Evolutionary conservation across 2,329 filamentous ascomycete genomes (phyloP), one percentile per base, ranked within the genome.

Genomic region (Aspergillus sojae): DNA sequence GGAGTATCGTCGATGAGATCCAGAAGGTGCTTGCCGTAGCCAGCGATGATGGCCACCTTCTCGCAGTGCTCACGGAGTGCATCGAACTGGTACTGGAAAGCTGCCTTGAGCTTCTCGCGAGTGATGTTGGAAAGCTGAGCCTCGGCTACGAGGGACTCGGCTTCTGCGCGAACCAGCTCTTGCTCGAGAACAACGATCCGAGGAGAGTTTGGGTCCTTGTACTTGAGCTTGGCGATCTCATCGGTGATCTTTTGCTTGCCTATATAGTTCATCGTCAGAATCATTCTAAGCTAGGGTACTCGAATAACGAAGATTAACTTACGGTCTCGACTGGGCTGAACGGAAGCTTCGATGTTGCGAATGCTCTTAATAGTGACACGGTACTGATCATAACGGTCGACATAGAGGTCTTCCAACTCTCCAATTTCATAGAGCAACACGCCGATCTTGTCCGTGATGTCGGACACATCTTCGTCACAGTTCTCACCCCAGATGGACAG

Each of bases 211-310:
- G 95, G 95, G 81, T 99, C 95, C 85, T 99, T 99, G 88, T 98
- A 99, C 82, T 99, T 99, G 74, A 99, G 88, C 80, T 98, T 94
- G 57, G 95, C 94, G 73, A 99, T 99, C 78, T 98, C 93, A 78
- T 99, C 95, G 73, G 93, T 97, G 76, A 99, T 98, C 83, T 98
- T 99, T 80, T 98, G 94, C 85, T 99, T 99, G 80, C 93, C 92
- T 96, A 48, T 54, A 41, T 34, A n/a, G 41, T 21, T 32, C 16
- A 12, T 50, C 3, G 16, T 57, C 5, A 43, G 34, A 11, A 53
- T 50, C 9, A 30, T 4, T 30, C 46, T 30, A 19, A 26, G 14
- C 1, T 50, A 28, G 39, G 36, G 7, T n/a, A 57, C 62, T 56
- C 28, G n/a, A 39, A 34, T 32, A 28, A 63, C 6, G 23, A 16